These are phyloP conservation scores for Monosporascus sp. DNA, from an alignment of 2,329 filamentous ascomycete species.

Conservation along the genomic window DNA sequence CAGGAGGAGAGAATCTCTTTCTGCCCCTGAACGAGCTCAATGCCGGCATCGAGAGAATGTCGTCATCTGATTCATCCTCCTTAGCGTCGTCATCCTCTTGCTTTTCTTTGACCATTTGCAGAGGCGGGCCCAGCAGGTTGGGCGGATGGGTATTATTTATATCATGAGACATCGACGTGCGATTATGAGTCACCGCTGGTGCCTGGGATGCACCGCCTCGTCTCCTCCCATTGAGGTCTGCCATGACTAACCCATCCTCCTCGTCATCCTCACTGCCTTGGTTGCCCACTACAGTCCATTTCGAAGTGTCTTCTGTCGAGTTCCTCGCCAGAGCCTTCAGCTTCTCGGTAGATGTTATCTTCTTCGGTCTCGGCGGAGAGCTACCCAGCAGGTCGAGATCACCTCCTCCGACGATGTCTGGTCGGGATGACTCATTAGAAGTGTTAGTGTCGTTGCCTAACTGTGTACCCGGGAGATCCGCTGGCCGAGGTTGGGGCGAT, in stretches of 20 bases:
- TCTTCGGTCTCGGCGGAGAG: constrained; percentile 40
- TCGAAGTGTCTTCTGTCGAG: constrained; percentile 45
- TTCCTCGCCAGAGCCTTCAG: constrained; percentile 46
- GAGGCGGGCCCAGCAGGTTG: constrained; percentile 5
- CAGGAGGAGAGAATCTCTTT: constrained; percentile 21
- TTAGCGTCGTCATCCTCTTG: constrained; percentile 8
- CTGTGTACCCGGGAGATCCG: constrained; percentile 28
- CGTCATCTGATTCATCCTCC: constrained; percentile 12
- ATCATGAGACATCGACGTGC: constrained; percentile 3
- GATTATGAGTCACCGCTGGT: constrained; percentile 5
- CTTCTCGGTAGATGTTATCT: constrained; percentile 51
- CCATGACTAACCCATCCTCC: constrained; percentile 26
- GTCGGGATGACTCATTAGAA: constrained; percentile 15
- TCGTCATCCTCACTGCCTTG: constrained; percentile 23
- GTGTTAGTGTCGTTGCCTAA: constrained; percentile 20
- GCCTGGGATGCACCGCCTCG: constrained; percentile 4
- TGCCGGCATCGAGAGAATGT: constrained; percentile 23
- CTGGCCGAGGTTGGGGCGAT: constrained; percentile 39
- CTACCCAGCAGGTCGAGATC: constrained; percentile 23
- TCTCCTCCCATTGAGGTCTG: constrained; percentile 10
- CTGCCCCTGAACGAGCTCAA: constrained; percentile 22
- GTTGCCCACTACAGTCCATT: constrained; percentile 44
- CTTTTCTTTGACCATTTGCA: constrained; percentile 7
- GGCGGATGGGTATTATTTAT: constrained; percentile 15
- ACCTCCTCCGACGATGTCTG: constrained; percentile 28